A percentile compares a stretch with the other conserved stretches of the same genome.
Evolutionary conservation across 116 monocot genomes (phyloP).

Genomic region (Iris pallida): DNA sequence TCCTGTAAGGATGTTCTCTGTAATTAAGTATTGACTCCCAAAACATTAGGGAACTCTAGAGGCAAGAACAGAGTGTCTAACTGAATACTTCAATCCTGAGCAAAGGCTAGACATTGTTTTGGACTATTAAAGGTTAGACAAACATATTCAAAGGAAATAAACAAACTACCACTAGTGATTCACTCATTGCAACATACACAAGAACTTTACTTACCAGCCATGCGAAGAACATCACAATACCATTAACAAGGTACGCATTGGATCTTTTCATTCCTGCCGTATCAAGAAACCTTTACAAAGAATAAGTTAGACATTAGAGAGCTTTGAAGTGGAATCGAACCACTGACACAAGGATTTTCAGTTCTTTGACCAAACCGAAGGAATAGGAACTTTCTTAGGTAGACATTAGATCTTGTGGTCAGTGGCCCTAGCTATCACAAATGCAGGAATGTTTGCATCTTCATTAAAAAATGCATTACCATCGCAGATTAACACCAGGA

Average conservation of each 20-base stretch:
- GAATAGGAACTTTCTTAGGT: background rate
- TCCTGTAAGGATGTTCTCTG: too few species aligned
- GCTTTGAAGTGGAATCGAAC: background rate
- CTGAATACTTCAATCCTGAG: too few species aligned
- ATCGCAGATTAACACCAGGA: constrained; percentile 44
- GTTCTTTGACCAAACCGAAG: background rate
- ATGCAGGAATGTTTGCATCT: background rate
- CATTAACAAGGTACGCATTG: constrained; percentile 35
- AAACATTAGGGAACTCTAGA: too few species aligned
- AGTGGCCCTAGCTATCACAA: background rate
- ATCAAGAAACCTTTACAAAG: constrained; percentile 64
- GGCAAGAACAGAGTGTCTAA: too few species aligned
- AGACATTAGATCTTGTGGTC: too few species aligned
- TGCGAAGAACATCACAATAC: constrained; percentile 33
- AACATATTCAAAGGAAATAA: too few species aligned
- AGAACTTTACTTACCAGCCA: constrained; percentile 34
- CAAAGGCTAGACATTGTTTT: too few species aligned
- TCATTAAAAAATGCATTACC: constrained; percentile 15
- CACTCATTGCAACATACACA: too few species aligned
- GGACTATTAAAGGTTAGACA: too few species aligned
- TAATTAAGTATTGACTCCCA: too few species aligned
- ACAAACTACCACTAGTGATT: too few species aligned
- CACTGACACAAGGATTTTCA: too few species aligned
- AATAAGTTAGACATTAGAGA: constrained; percentile 2
- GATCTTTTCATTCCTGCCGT: constrained; percentile 66